Percentiles rank a stretch among this genome's conserved stretches.
These are phyloP conservation scores for Dipteronia sinensis DNA, from an alignment of 345 rosid species.

Conservation along the genomic window DNA sequence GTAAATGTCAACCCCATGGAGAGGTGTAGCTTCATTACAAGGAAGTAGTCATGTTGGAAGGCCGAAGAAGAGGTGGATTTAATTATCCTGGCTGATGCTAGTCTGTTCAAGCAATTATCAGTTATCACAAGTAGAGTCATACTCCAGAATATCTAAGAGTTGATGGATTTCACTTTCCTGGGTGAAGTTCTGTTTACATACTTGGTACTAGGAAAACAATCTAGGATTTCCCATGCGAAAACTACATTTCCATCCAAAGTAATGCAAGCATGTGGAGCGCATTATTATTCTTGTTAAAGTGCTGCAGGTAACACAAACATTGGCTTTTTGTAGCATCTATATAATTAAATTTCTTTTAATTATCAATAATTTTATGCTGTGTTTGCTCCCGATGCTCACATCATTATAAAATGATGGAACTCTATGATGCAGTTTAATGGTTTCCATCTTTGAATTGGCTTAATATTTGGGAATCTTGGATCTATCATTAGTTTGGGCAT, in stretches of 20 bases:
- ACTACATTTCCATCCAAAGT: too few species aligned
- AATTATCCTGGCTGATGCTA: too few species aligned
- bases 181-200: too few species aligned
- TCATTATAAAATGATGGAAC: neutral
- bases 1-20: conserved; percentile 23
- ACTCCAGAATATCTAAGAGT: too few species aligned
- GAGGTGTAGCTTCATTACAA: neutral
- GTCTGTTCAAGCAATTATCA: too few species aligned
- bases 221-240: too few species aligned
- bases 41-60: too few species aligned
- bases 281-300: conserved; percentile 94
- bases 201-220: too few species aligned
- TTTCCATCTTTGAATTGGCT: neutral
- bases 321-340: neutral
- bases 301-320: conserved; percentile 75
- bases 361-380: neutral
- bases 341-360: neutral
- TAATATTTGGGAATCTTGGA: neutral
- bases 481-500: neutral
- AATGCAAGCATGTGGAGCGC: conserved; percentile 90
- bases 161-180: conserved; percentile 2
- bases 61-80: too few species aligned
- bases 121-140: too few species aligned
- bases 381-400: neutral
- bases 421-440: conserved; percentile 2